Percentiles rank a stretch among this genome's conserved stretches.
Evolutionary conservation across 495 filamentous ascomycete species (phyloP).

Genomic region (Hypoxylon lienhwacheense): DNA sequence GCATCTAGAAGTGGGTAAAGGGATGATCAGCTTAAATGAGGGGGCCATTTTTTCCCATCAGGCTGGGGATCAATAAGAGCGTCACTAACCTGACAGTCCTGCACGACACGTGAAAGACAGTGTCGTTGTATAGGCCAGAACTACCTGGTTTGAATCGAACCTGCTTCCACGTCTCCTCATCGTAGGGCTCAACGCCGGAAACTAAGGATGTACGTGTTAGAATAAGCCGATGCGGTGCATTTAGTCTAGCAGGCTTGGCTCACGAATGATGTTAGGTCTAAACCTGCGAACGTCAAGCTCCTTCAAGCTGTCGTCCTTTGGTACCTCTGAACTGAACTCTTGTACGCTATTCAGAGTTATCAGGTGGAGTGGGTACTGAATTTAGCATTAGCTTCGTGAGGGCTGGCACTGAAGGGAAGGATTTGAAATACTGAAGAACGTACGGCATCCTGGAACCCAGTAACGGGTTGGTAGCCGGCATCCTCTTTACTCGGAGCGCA

Average conservation of each 20-base stretch:
- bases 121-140: conserved; percentile 34
- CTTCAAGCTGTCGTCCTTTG: conserved; percentile 46
- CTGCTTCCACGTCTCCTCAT: conserved; percentile 79
- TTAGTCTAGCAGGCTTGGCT: conserved; percentile 11
- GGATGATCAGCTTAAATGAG: conserved; percentile 13
- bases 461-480: conserved; percentile 73
- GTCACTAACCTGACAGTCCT: conserved; percentile 60
- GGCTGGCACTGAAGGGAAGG: neutral
- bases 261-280: conserved; percentile 79
- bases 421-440: conserved; percentile 26
- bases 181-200: conserved; percentile 42
- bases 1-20: conserved; percentile 55
- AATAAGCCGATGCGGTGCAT: neutral
- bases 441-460: conserved; percentile 83
- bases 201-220: conserved; percentile 35
- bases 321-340: conserved; percentile 62
- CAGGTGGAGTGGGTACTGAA: conserved; percentile 78
- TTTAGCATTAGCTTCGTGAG: conserved; percentile 13
- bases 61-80: neutral
- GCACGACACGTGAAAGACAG: conserved; percentile 62
- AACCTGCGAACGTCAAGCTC: conserved; percentile 70
- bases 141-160: conserved; percentile 60
- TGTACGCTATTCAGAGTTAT: conserved; percentile 73
- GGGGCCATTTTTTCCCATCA: neutral
- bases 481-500: conserved; percentile 70